phyloP scores from a whole-genome alignment of 805 yeast species.

The Schwanniomyces vanrijiae region DNA sequence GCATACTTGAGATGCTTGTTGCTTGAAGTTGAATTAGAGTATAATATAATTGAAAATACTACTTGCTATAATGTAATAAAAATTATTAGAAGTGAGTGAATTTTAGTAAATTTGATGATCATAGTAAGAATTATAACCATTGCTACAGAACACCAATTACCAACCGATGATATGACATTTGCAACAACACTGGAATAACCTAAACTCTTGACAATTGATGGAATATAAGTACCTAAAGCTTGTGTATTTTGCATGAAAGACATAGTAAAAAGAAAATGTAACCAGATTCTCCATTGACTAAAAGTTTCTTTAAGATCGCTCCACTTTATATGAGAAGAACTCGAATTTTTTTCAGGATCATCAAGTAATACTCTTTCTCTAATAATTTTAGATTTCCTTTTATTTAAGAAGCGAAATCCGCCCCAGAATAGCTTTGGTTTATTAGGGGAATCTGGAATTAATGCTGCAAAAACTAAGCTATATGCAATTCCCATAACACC shows the following conservation, averaged over 20 bases:
- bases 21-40: background rate
- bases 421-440: conserved; percentile 6
- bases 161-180: conserved; percentile 13
- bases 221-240: conserved; percentile 9
- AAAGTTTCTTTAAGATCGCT: conserved; percentile 6
- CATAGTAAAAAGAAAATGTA: conserved; percentile 7
- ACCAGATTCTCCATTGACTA: conserved; percentile 8
- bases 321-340: conserved; percentile 2
- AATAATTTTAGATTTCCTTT: conserved; percentile 10
- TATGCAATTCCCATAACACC: conserved; percentile 3
- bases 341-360: conserved; percentile 12
- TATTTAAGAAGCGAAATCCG: conserved; percentile 2
- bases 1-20: conserved; percentile 1
- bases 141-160: conserved; percentile 9
- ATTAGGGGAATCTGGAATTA: conserved; percentile 3
- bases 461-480: conserved; percentile 3
- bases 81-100: background rate
- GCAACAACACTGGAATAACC: conserved; percentile 9
- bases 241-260: conserved; percentile 6
- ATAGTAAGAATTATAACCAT: conserved; percentile 1
- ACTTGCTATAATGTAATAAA: background rate
- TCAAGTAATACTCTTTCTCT: conserved; percentile 9
- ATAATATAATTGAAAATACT: background rate
- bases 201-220: conserved; percentile 9
- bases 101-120: background rate